Evolutionary conservation across 2,329 filamentous ascomycete species (phyloP).

Genomic region (Acephala macrosclerotiorum): DNA sequence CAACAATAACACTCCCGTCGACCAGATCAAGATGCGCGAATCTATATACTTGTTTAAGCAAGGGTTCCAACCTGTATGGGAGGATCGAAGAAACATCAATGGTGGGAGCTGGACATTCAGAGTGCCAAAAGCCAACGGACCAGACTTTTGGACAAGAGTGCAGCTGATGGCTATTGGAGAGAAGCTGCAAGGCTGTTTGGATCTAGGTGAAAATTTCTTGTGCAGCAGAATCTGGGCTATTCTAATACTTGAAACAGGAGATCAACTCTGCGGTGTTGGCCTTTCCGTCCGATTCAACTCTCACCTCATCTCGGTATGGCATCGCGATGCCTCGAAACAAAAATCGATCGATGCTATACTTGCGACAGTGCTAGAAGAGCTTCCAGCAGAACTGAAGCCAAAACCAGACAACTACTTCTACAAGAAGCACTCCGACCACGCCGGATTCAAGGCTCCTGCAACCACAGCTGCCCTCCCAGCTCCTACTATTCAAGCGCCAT

Average conservation of each 20-base stretch:
- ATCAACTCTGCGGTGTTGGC: slow-evolving; percentile 89
- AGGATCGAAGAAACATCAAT: slow-evolving; percentile 84
- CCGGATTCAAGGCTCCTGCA: slow-evolving; percentile 73
- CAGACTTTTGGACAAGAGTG: slow-evolving; percentile 82
- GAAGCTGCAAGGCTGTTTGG: slow-evolving; percentile 76
- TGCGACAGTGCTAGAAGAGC: slow-evolving; percentile 73
- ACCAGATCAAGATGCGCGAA: slow-evolving; percentile 78
- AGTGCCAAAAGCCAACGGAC: slow-evolving; percentile 76
- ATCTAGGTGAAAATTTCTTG: slow-evolving; percentile 61
- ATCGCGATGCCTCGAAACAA: slow-evolving; percentile 83
- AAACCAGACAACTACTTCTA: slow-evolving; percentile 80
- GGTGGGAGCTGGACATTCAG: slow-evolving; percentile 95
- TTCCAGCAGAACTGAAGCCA: slow-evolving; percentile 76
- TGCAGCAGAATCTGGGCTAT: slow-evolving; percentile 13
- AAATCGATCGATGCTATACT: slow-evolving; percentile 80
- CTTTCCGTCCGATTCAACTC: slow-evolving; percentile 89
- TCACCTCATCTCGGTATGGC: slow-evolving; percentile 91
- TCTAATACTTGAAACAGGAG: slow-evolving; percentile 57
- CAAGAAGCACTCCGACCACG: slow-evolving; percentile 89
- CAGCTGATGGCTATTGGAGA: slow-evolving; percentile 85
- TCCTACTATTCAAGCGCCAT: slow-evolving; percentile 35
- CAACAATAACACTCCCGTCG: slow-evolving; percentile 81
- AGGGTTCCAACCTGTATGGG: slow-evolving; percentile 80
- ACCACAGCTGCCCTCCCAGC: slow-evolving; percentile 35
- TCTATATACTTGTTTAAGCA: slow-evolving; percentile 82